These are phyloP conservation scores for Penicillium janthinellum DNA, from an alignment of 2,329 filamentous ascomycete species.

Conservation along the genomic window DNA sequence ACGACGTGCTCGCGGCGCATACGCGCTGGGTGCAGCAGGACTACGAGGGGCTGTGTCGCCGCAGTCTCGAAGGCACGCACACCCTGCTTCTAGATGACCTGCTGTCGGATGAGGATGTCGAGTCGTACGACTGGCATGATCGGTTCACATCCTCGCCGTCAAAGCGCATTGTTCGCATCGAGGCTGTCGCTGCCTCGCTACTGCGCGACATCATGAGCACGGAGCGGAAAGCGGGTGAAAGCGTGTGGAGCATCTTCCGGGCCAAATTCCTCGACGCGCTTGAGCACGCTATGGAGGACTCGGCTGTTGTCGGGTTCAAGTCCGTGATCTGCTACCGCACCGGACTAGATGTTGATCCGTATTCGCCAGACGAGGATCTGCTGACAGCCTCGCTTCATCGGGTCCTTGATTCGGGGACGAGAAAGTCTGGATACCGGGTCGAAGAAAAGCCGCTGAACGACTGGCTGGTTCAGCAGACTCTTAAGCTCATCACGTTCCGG, in stretches of 20 bases:
- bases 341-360: slow-evolving; percentile 64
- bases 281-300: slow-evolving; percentile 60
- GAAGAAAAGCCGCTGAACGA: slow-evolving; percentile 69
- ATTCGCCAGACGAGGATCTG: slow-evolving; percentile 46
- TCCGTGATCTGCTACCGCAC: slow-evolving; percentile 80
- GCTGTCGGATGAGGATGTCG: slow-evolving; percentile 58
- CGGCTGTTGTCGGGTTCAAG: slow-evolving; percentile 77
- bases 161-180: slow-evolving; percentile 76
- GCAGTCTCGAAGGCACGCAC: slow-evolving; percentile 72
- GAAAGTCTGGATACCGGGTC: slow-evolving; percentile 43
- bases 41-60: slow-evolving; percentile 60
- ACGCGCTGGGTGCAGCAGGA: slow-evolving; percentile 51
- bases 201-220: slow-evolving; percentile 51
- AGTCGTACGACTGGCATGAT: slow-evolving; percentile 66
- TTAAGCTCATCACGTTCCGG: slow-evolving; percentile 56
- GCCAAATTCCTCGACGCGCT: slow-evolving; percentile 49
- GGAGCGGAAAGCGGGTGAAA: slow-evolving; percentile 37
- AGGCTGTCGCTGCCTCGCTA: slow-evolving; percentile 67
- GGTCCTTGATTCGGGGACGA: slow-evolving; percentile 30
- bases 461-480: slow-evolving; percentile 65
- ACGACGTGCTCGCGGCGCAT: slow-evolving; percentile 55
- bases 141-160: slow-evolving; percentile 64
- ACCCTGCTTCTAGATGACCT: slow-evolving; percentile 79
- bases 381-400: slow-evolving; percentile 33
- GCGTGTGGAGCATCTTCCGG: slow-evolving; percentile 30